phyloP scores from a whole-genome alignment of 75 land plant species.

The Sequoiadendron giganteum region DNA sequence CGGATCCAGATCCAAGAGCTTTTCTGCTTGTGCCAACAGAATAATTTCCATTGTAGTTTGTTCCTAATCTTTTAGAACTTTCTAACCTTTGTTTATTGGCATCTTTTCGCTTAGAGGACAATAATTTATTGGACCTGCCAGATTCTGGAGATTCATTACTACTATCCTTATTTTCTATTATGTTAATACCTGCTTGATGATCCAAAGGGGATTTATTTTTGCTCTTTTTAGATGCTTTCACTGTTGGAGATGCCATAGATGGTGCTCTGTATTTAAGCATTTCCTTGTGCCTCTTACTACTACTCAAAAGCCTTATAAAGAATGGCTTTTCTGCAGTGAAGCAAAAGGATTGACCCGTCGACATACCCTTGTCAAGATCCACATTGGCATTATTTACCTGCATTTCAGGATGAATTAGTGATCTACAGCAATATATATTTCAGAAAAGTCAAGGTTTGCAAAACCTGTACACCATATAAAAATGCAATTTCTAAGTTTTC shows the following conservation, averaged over 20 bases:
- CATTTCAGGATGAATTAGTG: background rate
- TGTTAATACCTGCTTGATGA: conserved; percentile 11
- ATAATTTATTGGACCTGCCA: conserved; percentile 17
- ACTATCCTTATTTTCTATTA: conserved; percentile 2
- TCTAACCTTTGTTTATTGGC: conserved; percentile 20
- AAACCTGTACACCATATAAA: background rate
- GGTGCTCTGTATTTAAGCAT: conserved; percentile 37
- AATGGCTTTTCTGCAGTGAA: conserved; percentile 69
- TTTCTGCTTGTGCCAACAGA: conserved; percentile 1
- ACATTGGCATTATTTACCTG: conserved; percentile 91
- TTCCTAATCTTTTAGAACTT: background rate
- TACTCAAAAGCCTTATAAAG: conserved; percentile 48
- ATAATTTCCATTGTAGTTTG: conserved; percentile 3
- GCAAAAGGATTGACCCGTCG: conserved; percentile 31
- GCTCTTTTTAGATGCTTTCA: conserved; percentile 35
- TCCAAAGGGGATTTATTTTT: conserved; percentile 27
- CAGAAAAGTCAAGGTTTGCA: background rate
- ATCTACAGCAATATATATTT: background rate
- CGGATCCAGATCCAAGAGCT: conserved; percentile 9
- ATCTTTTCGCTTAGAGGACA: conserved; percentile 15
- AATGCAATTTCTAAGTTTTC: background rate
- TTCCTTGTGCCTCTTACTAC: conserved; percentile 28
- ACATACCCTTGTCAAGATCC: conserved; percentile 38
- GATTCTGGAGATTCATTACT: conserved; percentile 1
- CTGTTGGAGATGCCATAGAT: conserved; percentile 12